These are phyloP conservation scores for Talaromyces nanjingensis DNA, from an alignment of 495 filamentous ascomycete species.

Conservation along the genomic window DNA sequence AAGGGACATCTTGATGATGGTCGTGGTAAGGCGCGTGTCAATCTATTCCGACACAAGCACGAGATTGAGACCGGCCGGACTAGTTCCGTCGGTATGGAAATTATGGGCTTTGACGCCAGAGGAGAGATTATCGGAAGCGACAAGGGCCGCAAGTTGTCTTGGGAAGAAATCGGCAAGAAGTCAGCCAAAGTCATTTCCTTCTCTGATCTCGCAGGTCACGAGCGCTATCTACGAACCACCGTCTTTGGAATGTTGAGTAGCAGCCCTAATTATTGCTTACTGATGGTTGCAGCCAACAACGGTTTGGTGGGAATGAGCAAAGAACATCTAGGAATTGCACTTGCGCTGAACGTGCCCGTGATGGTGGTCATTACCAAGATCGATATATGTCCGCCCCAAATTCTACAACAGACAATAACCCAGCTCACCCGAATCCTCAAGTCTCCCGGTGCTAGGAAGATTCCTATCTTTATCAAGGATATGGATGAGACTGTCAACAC, in stretches of 20 bases:
- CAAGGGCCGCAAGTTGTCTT: slow-evolving; percentile 81
- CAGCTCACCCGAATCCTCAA: slow-evolving; percentile 90
- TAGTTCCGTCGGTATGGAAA: slow-evolving; percentile 96
- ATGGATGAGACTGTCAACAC: slow-evolving; percentile 90
- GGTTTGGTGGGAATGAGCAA: slow-evolving; percentile 97
- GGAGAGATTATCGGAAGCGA: slow-evolving; percentile 80
- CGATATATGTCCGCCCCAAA: slow-evolving; percentile 95
- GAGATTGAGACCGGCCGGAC: slow-evolving; percentile 94
- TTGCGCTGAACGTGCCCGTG: slow-evolving; percentile 92
- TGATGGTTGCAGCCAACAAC: slow-evolving; percentile 99
- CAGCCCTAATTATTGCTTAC: slow-evolving; percentile 93
- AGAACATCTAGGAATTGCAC: slow-evolving; percentile 91
- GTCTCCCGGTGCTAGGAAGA: slow-evolving; percentile 87
- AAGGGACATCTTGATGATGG: slow-evolving; percentile 96
- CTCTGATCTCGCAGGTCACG: slow-evolving; percentile 91
- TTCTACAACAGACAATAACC: slow-evolving; percentile 87
- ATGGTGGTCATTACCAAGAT: slow-evolving; percentile 99
- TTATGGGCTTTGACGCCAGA: slow-evolving; percentile 91
- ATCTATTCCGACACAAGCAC: slow-evolving; percentile 96
- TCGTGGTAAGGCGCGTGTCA: slow-evolving; percentile 86
- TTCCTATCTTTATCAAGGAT: slow-evolving; percentile 94
- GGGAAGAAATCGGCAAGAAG: slow-evolving; percentile 96
- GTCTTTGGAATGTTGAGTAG: slow-evolving; percentile 93
- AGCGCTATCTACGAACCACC: slow-evolving; percentile 90
- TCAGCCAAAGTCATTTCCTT: slow-evolving; percentile 95